These are phyloP conservation scores for Neonectria magnoliae DNA, from an alignment of 2,329 filamentous ascomycete species.

Conservation along the genomic window DNA sequence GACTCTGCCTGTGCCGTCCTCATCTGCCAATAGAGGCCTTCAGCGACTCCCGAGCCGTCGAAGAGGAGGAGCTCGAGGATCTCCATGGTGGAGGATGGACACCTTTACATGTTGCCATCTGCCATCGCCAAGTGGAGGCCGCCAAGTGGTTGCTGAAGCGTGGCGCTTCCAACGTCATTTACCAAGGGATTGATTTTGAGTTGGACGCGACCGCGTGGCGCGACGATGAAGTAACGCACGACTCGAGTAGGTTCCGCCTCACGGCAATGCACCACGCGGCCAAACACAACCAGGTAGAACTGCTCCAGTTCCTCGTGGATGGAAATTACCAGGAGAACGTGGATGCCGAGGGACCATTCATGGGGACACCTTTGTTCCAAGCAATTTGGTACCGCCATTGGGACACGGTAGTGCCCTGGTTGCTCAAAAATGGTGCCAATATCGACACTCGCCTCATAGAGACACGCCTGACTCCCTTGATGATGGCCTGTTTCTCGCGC, in stretches of 20 bases:
- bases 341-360: slow-evolving; percentile 38
- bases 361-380: slow-evolving; percentile 42
- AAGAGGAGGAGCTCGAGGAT: slow-evolving; percentile 42
- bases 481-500: slow-evolving; percentile 43
- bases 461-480: slow-evolving; percentile 40
- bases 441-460: slow-evolving; percentile 40
- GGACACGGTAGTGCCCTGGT: slow-evolving; percentile 40
- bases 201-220: slow-evolving; percentile 35
- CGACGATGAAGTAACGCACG: slow-evolving; percentile 31
- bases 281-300: slow-evolving; percentile 31
- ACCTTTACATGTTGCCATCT: slow-evolving; percentile 42
- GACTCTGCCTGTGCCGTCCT: slow-evolving; percentile 40
- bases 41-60: slow-evolving; percentile 37
- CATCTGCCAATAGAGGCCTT: slow-evolving; percentile 42
- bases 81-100: slow-evolving; percentile 43
- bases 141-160: slow-evolving; percentile 37
- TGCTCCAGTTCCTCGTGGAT: slow-evolving; percentile 34
- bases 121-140: slow-evolving; percentile 37
- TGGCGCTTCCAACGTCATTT: slow-evolving; percentile 39
- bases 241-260: slow-evolving; percentile 35
- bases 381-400: slow-evolving; percentile 42
- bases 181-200: slow-evolving; percentile 40
- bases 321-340: slow-evolving; percentile 32
- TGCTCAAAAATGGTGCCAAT: slow-evolving; percentile 40
- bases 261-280: slow-evolving; percentile 42